Evolutionary conservation across 78 protist genomes (phyloP), one percentile per base, ranked within the genome.

Genomic region (Pelomyxa schiedti): DNA sequence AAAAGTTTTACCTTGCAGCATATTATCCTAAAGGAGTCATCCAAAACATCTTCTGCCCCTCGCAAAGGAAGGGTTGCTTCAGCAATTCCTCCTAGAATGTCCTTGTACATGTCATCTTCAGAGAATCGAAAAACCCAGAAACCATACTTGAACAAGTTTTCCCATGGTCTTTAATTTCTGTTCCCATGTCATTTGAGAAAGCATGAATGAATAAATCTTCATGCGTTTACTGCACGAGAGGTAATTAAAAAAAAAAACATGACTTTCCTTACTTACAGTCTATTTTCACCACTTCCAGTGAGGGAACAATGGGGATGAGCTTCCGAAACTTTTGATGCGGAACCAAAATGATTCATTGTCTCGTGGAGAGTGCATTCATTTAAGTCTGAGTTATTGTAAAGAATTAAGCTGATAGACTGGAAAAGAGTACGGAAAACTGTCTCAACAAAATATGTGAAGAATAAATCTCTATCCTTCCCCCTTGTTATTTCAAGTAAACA

Each of bases 381-480:
- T n/a, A n/a, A n/a, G n/a, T n/a, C n/a, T n/a, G n/a, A n/a, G n/a
- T n/a, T n/a, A n/a, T n/a, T n/a, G n/a, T n/a, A n/a, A n/a, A n/a
- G n/a, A n/a, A n/a, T n/a, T n/a, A n/a, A n/a, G n/a, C n/a, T n/a
- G 67, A 64, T 9, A 64, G 30, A 6, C 4, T 32, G 4, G 5
- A 64, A 64, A 64, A 64, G 4, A 64, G n/a, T n/a, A n/a, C n/a
- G 86, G 65, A 85, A 85, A 0, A 88, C 63, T 16, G 80, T 32
- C 29, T 88, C 92, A 7, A 85, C 8, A 66, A 88, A 81, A 68
- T 84, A 85, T 16, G 77, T 2, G 66, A 26, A 73, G 39, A 88
- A 84, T 29, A 84, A 65, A 6, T 37, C 53, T 1, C 32, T 36
- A 28, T 79, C 52, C n/a, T 83, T 82, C n/a, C 53, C 72, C 70